Base-by-base conservation (phyloP, 2,329 filamentous ascomycete species). In the Fusarium sarcochroum region DNA sequence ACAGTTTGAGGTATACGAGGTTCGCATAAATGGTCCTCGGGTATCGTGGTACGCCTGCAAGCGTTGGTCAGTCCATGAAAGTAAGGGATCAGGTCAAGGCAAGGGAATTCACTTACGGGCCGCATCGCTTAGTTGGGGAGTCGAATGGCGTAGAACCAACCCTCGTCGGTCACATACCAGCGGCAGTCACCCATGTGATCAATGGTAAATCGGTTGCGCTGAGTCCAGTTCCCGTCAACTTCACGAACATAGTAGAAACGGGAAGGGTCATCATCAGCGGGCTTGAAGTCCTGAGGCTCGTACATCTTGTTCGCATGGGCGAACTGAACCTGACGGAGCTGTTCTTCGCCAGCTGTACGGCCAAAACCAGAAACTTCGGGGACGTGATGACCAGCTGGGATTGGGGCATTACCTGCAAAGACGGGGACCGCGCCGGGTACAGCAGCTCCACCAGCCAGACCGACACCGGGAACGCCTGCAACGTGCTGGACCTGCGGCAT, bases 241-340 rank as follows among this genome's bases (percentile, higher is more conserved):
- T 90, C 87, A 58, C 87, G 85, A 71, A 86, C 83, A 80, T 84
- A 87, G 79, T 90, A 91, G 80, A 87, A 85, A 65, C 87, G 86
- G 44, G 82, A 82, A 38, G 85, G 84, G 76, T 89, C 85, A 67
- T 88, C 84, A 72, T 90, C 88, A 20, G 83, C 82, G 3, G 89
- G 89, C 77, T 89, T 87, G 75, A 90, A 88, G 70, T 89, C 87
- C 80, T 90, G 87, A 17, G 86, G 83, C 76, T 87, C 84, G 68
- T 85, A 83, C 68, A 85, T 79, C 69, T 81, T 80, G 75, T 85
- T 85, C 66, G 79, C 76, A 62, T 82, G 74, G n/a, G 85, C 83
- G 66, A 85, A 82, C 70, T 85, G 78, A 44, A 82, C 76, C 74
- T 85, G 83, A 58, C 84, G 81, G 20, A 82, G 74, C 34, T 80